Evolutionary conservation across 768 basidiomycete species (phyloP).

Genomic region (Russula earlei): DNA sequence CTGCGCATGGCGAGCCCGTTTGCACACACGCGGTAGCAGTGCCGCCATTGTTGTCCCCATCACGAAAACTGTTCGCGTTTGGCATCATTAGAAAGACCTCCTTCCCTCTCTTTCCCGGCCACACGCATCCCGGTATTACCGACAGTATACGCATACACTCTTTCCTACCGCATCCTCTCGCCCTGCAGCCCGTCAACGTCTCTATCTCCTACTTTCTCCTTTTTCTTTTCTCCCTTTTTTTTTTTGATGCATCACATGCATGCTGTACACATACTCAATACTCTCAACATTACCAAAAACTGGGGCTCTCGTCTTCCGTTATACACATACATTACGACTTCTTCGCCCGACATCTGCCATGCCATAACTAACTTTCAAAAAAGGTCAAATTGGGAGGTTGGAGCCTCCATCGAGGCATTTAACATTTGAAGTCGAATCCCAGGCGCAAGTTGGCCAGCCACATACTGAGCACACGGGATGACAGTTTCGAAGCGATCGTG

Average conservation of each 20-base stretch:
- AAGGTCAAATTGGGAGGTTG: not conserved
- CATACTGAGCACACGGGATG: no score
- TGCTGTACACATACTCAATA: conserved; percentile 18
- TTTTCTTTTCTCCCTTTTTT: not conserved
- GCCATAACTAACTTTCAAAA: not conserved
- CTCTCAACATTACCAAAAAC: conserved; percentile 8
- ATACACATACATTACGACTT: not conserved
- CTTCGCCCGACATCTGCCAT: no score
- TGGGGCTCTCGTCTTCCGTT: not conserved
- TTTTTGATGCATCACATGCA: conserved; percentile 17
- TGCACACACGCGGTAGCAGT: conserved; percentile 7
- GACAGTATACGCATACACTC: not conserved
- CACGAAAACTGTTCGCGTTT: not conserved
- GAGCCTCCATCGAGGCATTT: not conserved
- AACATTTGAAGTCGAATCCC: not conserved
- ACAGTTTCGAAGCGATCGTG: no score
- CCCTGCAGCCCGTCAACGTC: not conserved
- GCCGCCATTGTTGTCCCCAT: not conserved
- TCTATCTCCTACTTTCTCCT: not conserved
- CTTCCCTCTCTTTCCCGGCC: not conserved
- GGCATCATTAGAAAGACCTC: not conserved
- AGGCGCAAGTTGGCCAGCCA: no score
- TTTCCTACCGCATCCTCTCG: not conserved
- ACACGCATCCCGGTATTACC: not conserved
- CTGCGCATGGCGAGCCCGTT: conserved; percentile 16